A percentile compares a stretch with the other conserved stretches of the same genome.
phyloP scores from a whole-genome alignment of 768 basidiomycete genomes.

The Kwoniella dejecticola region DNA sequence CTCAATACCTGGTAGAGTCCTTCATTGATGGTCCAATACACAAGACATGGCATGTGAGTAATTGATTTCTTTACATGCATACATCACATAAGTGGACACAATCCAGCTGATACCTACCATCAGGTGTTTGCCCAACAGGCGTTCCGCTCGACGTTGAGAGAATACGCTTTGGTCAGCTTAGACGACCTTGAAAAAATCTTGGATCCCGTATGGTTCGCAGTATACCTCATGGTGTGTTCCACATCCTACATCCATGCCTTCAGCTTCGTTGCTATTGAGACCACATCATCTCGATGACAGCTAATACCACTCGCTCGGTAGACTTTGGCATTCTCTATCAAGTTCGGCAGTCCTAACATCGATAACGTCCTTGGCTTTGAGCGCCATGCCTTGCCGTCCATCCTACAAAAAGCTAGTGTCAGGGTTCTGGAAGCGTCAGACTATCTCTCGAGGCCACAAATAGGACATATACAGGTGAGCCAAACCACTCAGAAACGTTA shows the following conservation, averaged over 20 bases:
- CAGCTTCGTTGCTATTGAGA: neutral
- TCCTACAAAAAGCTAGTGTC: conserved; percentile 21
- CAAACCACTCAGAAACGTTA: neutral
- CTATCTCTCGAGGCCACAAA: conserved; percentile 17
- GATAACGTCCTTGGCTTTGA: neutral
- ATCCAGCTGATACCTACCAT: no score
- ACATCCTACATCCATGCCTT: neutral
- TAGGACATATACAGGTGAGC: conserved; percentile 28
- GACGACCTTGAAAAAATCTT: neutral
- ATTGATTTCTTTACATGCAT: no score
- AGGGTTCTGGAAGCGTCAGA: conserved; percentile 10
- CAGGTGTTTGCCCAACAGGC: conserved; percentile 1
- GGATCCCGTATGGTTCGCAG: conserved; percentile 23
- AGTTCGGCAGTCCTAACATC: neutral
- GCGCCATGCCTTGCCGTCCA: neutral
- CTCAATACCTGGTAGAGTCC: neutral
- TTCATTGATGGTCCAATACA: conserved; percentile 19
- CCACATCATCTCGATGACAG: neutral
- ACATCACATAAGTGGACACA: neutral
- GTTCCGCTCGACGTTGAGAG: conserved; percentile 1
- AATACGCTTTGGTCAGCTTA: neutral
- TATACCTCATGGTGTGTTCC: conserved; percentile 24
- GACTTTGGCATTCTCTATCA: conserved; percentile 19
- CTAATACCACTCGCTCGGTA: conserved; percentile 1
- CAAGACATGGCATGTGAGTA: conserved; percentile 18